Evolutionary conservation across 2,329 filamentous ascomycete species (phyloP).

Genomic region (Geosmithia putterillii): DNA sequence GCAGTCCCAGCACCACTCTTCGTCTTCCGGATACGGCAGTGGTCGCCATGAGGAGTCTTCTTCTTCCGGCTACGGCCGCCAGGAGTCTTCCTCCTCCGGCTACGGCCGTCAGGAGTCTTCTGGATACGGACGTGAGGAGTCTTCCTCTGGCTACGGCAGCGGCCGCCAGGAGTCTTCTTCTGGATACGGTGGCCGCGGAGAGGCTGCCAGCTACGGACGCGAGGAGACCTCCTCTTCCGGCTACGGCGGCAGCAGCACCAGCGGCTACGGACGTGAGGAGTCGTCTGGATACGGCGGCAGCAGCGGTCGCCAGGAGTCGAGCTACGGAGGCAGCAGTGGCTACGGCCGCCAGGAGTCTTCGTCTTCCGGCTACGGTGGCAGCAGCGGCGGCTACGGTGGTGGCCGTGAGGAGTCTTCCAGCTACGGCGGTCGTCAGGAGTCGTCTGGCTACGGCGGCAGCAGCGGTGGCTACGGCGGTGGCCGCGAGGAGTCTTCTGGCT

Average conservation of each 20-base stretch:
- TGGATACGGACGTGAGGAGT: background rate
- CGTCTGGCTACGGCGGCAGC: constrained; percentile 6
- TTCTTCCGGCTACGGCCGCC: constrained; percentile 7
- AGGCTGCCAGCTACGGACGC: constrained; percentile 6
- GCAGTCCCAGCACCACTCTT: background rate
- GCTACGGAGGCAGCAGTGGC: constrained; percentile 10
- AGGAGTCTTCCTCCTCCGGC: constrained; percentile 12
- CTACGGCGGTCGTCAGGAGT: constrained; percentile 10
- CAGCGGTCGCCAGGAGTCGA: constrained; percentile 7
- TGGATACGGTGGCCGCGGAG: constrained; percentile 4
- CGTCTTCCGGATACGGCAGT: background rate
- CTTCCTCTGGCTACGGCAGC: constrained; percentile 12
- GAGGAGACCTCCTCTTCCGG: constrained; percentile 4
- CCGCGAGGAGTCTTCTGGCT: constrained; percentile 7
- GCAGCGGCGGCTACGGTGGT: constrained; percentile 4
- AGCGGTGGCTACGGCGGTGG: constrained; percentile 6
- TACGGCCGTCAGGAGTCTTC: constrained; percentile 7
- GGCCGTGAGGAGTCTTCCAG: constrained; percentile 8
- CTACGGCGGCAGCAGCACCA: constrained; percentile 3
- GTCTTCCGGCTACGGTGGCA: constrained; percentile 1
- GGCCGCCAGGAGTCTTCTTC: constrained; percentile 6
- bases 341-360: constrained; percentile 5
- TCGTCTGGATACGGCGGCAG: constrained; percentile 3
- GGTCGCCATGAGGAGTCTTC: constrained; percentile 11
- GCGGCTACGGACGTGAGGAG: constrained; percentile 6